Conservation (phyloP, 2,329 filamentous ascomycete species). For the Sporothrix phasma region DNA sequence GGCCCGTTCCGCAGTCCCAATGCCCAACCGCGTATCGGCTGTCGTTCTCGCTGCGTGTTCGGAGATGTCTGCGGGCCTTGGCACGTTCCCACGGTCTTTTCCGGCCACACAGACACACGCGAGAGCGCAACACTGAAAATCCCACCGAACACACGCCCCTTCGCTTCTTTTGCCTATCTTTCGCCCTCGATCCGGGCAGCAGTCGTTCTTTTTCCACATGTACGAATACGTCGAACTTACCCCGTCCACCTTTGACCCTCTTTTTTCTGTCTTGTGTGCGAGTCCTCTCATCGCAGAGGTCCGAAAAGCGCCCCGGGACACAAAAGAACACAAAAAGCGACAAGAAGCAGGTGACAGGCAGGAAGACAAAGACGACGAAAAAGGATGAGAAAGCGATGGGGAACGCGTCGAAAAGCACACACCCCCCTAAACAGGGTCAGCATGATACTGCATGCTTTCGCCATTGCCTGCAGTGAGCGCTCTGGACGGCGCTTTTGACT, state of each 20-base stretch:
- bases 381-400: neutral
- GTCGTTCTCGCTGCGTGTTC: conserved; percentile 1
- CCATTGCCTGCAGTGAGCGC: neutral
- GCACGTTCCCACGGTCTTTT: neutral
- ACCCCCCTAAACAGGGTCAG: neutral
- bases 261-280: neutral
- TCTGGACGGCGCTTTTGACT: neutral
- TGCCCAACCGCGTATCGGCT: neutral
- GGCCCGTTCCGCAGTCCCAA: neutral
- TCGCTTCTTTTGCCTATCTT: neutral
- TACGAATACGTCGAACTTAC: too few species aligned
- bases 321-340: neutral
- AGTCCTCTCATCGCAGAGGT: neutral
- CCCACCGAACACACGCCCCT: neutral
- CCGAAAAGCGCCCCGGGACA: neutral
- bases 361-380: neutral
- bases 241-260: neutral
- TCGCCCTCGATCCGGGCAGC: neutral
- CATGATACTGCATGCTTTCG: neutral
- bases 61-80: neutral
- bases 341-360: neutral
- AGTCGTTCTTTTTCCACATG: neutral
- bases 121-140: neutral
- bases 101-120: neutral
- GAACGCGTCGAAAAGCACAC: neutral